Evolutionary conservation across 352 stramenopile genomes (phyloP).

Genomic region (Phytophthora hybrid): DNA sequence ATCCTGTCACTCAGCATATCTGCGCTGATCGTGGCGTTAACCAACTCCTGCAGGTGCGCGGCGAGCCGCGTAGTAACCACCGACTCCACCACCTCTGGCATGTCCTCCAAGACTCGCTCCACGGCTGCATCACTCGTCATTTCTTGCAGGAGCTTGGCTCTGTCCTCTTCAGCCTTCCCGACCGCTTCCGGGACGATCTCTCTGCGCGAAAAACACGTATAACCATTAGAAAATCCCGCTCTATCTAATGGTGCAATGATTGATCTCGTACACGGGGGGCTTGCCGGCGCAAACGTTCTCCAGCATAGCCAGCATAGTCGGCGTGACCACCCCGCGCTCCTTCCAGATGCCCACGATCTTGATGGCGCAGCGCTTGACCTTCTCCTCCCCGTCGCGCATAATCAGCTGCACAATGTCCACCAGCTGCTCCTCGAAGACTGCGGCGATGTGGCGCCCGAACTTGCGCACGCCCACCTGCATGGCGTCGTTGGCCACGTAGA

Average conservation of each 20-base stretch:
- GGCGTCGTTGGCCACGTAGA: slow-evolving; percentile 89
- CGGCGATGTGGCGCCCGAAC: slow-evolving; percentile 74
- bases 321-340: slow-evolving; percentile 71
- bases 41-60: slow-evolving; percentile 71
- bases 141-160: slow-evolving; percentile 38
- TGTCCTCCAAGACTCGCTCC: slow-evolving; percentile 67
- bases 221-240: slow-evolving; percentile 8
- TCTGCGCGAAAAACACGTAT: slow-evolving; percentile 34
- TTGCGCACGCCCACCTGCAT: slow-evolving; percentile 88
- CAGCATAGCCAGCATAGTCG: slow-evolving; percentile 62
- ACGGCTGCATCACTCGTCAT: slow-evolving; percentile 52
- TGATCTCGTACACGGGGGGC: slow-evolving; percentile 54
- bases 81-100: slow-evolving; percentile 74
- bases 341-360: slow-evolving; percentile 91
- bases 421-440: slow-evolving; percentile 67
- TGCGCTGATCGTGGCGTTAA: slow-evolving; percentile 83
- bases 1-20: slow-evolving; percentile 90
- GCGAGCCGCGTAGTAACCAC: slow-evolving; percentile 50
- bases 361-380: slow-evolving; percentile 86
- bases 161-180: slow-evolving; percentile 39
- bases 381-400: slow-evolving; percentile 76
- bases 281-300: slow-evolving; percentile 82
- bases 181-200: slow-evolving; percentile 39
- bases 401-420: slow-evolving; percentile 67
- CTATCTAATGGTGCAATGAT: not conserved